A percentile compares a stretch with the other conserved stretches of the same genome.
Evolutionary conservation across 805 yeast genomes (phyloP).

Genomic region (Kuraishia ogatae): DNA sequence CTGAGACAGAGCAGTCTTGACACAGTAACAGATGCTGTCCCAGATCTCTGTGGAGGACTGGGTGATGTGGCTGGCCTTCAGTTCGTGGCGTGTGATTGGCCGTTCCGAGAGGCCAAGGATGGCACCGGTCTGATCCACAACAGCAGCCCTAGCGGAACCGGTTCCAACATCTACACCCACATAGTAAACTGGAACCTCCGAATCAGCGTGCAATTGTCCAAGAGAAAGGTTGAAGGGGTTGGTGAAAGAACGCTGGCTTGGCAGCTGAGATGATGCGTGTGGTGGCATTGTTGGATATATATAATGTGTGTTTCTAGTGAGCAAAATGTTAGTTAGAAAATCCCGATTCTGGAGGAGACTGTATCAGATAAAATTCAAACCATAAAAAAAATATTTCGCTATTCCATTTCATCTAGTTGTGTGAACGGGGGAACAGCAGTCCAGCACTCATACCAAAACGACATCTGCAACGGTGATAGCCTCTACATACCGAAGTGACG

Average conservation of each 20-base stretch:
- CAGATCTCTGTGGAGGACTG: constrained; percentile 90
- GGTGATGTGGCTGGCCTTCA: constrained; percentile 66
- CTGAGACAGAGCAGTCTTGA: constrained; percentile 63
- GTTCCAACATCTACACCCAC: constrained; percentile 65
- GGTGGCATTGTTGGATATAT: neutral
- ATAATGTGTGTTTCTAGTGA: neutral
- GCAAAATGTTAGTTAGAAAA: neutral
- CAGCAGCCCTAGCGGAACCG: constrained; percentile 92
- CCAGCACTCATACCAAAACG: neutral
- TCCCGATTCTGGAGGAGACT: neutral
- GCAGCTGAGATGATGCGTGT: constrained; percentile 5
- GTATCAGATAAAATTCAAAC: too few species aligned
- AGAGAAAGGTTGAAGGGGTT: constrained; percentile 27
- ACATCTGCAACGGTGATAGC: neutral
- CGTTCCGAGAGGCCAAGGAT: constrained; percentile 74
- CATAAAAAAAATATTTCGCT: too few species aligned
- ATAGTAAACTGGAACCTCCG: constrained; percentile 20
- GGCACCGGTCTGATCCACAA: constrained; percentile 76
- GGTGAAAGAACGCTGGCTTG: constrained; percentile 18
- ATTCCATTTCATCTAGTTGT: too few species aligned
- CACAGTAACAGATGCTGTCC: constrained; percentile 80
- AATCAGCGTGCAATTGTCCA: constrained; percentile 14
- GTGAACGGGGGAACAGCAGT: neutral
- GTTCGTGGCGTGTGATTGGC: constrained; percentile 68
- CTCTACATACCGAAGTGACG: neutral